Percentiles rank a stretch among this genome's conserved stretches.
These are phyloP conservation scores for Erythrophleum ivorense DNA, from an alignment of 331 rosid species.

Conservation along the genomic window DNA sequence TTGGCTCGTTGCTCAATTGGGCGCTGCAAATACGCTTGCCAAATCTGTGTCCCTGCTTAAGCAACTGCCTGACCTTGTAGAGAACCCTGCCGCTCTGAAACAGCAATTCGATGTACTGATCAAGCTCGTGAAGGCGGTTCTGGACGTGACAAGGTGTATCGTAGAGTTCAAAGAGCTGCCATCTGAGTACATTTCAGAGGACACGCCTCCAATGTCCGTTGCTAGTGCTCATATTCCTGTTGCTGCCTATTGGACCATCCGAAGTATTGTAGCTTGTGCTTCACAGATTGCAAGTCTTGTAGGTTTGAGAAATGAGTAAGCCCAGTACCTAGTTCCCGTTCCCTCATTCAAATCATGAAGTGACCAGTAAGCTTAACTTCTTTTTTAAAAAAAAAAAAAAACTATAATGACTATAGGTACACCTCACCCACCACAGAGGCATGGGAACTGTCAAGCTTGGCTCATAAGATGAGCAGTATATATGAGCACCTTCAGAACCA, in stretches of 20 bases:
- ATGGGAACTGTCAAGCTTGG: constrained; percentile 76
- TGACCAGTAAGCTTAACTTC: background rate
- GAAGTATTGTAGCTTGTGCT: constrained; percentile 77
- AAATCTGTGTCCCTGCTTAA: constrained; percentile 77
- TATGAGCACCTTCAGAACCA: constrained; percentile 61
- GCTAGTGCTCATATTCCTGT: constrained; percentile 72
- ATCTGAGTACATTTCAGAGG: constrained; percentile 70
- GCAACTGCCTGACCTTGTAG: constrained; percentile 63
- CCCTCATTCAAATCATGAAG: background rate
- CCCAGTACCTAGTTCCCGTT: background rate
- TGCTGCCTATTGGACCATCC: constrained; percentile 82
- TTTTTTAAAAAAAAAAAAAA: background rate
- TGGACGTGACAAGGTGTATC: constrained; percentile 60
- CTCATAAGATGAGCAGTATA: constrained; percentile 69
- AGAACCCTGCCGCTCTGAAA: constrained; percentile 53
- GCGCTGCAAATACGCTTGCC: constrained; percentile 66
- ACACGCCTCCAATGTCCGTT: constrained; percentile 65
- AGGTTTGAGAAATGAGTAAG: constrained; percentile 78
- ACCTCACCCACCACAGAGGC: constrained; percentile 61
- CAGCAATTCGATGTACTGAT: constrained; percentile 69
- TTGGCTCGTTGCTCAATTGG: constrained; percentile 78
- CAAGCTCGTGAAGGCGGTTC: constrained; percentile 56
- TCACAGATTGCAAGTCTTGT: constrained; percentile 60
- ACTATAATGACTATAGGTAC: constrained; percentile 48
- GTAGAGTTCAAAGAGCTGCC: constrained; percentile 67